A percentile compares a stretch with the other conserved stretches of the same genome.
Conservation (phyloP, 208 protist genomes). For the Leishmania arabica region DNA sequence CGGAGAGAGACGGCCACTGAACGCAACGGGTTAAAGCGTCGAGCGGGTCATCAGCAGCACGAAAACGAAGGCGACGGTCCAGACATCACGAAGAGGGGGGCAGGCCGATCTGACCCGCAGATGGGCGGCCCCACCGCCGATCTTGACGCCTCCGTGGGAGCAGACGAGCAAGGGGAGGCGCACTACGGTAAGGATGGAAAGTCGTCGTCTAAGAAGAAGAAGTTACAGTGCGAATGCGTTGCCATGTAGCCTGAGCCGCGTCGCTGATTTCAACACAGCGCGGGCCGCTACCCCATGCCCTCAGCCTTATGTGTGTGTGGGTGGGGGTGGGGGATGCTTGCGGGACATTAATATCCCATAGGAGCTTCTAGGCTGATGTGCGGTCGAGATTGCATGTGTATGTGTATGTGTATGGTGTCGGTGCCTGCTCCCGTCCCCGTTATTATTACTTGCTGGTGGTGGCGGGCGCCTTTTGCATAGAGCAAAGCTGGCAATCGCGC, state of each 20-base stretch:
- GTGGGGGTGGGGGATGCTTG: not conserved
- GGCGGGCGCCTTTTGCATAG: too few relatives aligned
- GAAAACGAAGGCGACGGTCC: slow-evolving; percentile 1
- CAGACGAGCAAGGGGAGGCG: not conserved
- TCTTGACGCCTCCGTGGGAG: slow-evolving; percentile 7
- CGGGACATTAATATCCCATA: not conserved
- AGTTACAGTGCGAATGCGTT: slow-evolving; percentile 51
- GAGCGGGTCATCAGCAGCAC: not conserved
- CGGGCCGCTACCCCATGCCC: not conserved
- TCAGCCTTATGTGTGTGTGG: not conserved
- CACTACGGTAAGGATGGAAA: slow-evolving; percentile 5
- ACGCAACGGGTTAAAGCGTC: not conserved
- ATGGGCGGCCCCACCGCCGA: slow-evolving; percentile 4
- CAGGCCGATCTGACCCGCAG: not conserved
- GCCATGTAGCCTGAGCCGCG: slow-evolving; percentile 39
- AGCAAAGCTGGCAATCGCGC: too few relatives aligned
- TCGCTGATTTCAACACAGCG: not conserved
- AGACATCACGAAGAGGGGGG: not conserved
- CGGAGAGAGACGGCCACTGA: not conserved
- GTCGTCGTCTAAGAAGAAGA: slow-evolving; percentile 27
- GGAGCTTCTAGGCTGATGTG: not conserved
- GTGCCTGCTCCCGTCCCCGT: too few relatives aligned
- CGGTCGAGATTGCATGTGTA: not conserved
- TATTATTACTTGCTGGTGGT: too few relatives aligned
- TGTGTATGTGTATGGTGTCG: not conserved